Conservation (phyloP, 2,329 filamentous ascomycete species). For the Mollisia scopiformis region DNA sequence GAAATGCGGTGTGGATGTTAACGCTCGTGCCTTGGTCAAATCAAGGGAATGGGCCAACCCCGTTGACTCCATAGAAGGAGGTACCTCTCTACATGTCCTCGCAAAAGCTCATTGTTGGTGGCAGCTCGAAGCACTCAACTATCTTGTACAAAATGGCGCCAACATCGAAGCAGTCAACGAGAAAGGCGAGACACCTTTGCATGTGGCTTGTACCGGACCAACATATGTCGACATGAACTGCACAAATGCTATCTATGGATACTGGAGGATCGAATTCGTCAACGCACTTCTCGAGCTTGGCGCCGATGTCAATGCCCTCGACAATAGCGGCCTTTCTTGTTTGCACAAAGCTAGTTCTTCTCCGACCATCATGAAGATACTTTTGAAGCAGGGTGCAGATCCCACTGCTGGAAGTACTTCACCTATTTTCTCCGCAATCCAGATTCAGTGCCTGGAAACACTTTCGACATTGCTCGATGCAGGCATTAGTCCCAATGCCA, state of each 20-base stretch:
- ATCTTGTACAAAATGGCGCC: constrained; percentile 14
- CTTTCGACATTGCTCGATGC: too few species aligned
- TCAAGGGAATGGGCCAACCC: too few species aligned
- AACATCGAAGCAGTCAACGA: constrained; percentile 10
- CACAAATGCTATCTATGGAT: constrained; percentile 1
- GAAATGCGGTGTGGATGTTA: constrained; percentile 37
- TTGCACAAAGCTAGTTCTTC: constrained; percentile 9
- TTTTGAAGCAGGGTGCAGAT: too few species aligned
- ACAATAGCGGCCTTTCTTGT: constrained; percentile 10
- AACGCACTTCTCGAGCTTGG: constrained; percentile 13
- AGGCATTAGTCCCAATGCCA: too few species aligned
- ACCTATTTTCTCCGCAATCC: too few species aligned
- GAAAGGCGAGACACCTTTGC: neutral
- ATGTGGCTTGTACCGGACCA: constrained; percentile 13
- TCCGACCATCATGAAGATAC: too few species aligned
- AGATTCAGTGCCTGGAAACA: too few species aligned
- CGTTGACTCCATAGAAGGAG: too few species aligned
- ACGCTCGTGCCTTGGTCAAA: constrained; percentile 10
- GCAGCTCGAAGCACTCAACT: constrained; percentile 17
- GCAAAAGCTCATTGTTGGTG: constrained; percentile 15
- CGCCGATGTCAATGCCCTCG: constrained; percentile 10
- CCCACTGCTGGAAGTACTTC: too few species aligned
- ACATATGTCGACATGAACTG: too few species aligned
- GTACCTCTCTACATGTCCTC: constrained; percentile 17
- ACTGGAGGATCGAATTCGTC: neutral